Evolutionary conservation across 805 yeast species (phyloP), one percentile per base, ranked within the genome.

Genomic region (Kodamaea restingae): DNA sequence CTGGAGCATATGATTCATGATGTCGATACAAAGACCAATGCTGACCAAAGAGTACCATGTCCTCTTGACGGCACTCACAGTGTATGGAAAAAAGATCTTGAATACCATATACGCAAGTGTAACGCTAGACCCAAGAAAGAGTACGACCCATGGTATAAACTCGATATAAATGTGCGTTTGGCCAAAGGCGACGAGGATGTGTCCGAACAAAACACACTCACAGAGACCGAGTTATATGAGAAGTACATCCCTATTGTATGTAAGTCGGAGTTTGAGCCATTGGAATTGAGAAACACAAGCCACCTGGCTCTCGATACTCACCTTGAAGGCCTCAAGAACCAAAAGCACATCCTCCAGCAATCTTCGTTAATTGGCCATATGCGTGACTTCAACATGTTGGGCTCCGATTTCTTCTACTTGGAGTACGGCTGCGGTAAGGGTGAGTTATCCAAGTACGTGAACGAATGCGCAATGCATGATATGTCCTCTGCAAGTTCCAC

Each of bases 381-480:
- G 50, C 65, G 71, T 17, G 55, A 60, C 4, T 46, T 58, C 11
- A 54, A 54, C 0, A 52, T 81, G 6, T 60, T 82, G 27, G 56
- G 59, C 1, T 29, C 55, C 2, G 40, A 56, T 14, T 43, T 45
- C 26, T 61, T 68, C 36, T 76, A 78, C 53, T 55, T 84, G 20
- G 97, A 88, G 59, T 88, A 87, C 66, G 97, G 97, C 0, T 85
- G 95, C 57, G 97, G 97, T 0, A 75, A 90, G 46, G 95, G 86
- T 2, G 96, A 90, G 54, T 69, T 88, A 17, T 74, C 88, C 1
- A 61, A 95, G 42, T 84, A 78, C 50, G 63, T 85, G 9, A 70
- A 67, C 54, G 39, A 55, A 15, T 66, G 73, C 46, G 45, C 63
- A 2, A 41, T 63, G 5, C 20, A 26, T 9, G 25, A 63, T 54